Evolutionary conservation across 371 early-diverging fungal species (phyloP).

Genomic region (Mortierella sp.): DNA sequence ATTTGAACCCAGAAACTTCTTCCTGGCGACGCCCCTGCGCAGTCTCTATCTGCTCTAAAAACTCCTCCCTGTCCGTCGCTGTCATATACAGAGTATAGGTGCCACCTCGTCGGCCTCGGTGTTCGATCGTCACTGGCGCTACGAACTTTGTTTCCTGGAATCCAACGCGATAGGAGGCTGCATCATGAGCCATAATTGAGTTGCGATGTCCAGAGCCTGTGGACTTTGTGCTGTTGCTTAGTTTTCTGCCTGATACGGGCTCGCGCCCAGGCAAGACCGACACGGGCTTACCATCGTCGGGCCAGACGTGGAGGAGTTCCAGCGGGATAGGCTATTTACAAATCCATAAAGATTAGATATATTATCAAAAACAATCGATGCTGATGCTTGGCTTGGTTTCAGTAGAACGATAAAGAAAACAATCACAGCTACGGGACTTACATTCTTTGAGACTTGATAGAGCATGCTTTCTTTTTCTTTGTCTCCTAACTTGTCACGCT

Average conservation of each 20-base stretch:
- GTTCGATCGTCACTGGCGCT: slow-evolving; percentile 42
- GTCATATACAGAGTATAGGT: slow-evolving; percentile 57
- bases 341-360: not conserved
- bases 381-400: too few relatives aligned
- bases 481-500: slow-evolving; percentile 58
- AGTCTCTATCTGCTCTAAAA: slow-evolving; percentile 81
- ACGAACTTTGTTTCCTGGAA: slow-evolving; percentile 47
- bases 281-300: slow-evolving; percentile 67
- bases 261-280: slow-evolving; percentile 21
- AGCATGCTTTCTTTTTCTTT: slow-evolving; percentile 64
- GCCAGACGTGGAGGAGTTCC: slow-evolving; percentile 73
- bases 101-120: slow-evolving; percentile 48
- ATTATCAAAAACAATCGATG: not conserved
- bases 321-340: slow-evolving; percentile 78
- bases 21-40: slow-evolving; percentile 68
- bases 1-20: slow-evolving; percentile 64
- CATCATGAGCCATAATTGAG: slow-evolving; percentile 21
- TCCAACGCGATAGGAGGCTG: slow-evolving; percentile 22
- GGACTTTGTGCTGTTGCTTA: slow-evolving; percentile 49
- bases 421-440: slow-evolving; percentile 2
- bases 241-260: slow-evolving; percentile 27
- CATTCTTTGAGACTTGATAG: slow-evolving; percentile 67
- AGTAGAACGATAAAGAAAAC: not conserved
- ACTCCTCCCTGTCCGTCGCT: slow-evolving; percentile 78
- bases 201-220: slow-evolving; percentile 40